These are phyloP conservation scores for Peronospora belbahrii DNA, from an alignment of 352 stramenopile genomes.

Conservation along the genomic window DNA sequence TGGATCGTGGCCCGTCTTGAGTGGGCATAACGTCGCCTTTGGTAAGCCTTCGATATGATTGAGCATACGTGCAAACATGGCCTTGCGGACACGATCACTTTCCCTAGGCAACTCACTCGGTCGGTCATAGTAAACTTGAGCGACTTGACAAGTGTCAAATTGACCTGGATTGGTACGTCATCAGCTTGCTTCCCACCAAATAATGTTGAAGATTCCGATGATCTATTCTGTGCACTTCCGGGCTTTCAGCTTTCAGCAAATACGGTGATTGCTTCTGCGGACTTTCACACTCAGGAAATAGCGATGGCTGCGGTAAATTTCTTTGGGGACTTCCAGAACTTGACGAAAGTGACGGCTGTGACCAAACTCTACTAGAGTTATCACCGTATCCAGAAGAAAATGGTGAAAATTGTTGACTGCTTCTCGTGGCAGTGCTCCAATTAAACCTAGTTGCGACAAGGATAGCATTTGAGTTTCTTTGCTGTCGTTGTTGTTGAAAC, in stretches of 20 bases:
- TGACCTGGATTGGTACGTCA: constrained; percentile 19
- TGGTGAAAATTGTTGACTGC: constrained; percentile 17
- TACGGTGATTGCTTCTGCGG: constrained; percentile 6
- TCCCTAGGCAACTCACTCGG: constrained; percentile 25
- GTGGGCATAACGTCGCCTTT: constrained; percentile 38
- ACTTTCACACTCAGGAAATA: constrained; percentile 13
- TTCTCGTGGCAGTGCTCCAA: constrained; percentile 23
- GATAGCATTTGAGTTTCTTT: constrained; percentile 10
- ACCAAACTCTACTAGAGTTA: constrained; percentile 17
- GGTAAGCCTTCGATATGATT: constrained; percentile 40
- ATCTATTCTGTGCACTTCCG: constrained; percentile 16
- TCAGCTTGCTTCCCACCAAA: constrained; percentile 16
- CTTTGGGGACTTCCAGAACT: constrained; percentile 11
- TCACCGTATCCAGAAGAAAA: constrained; percentile 23
- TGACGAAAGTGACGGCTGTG: constrained; percentile 16
- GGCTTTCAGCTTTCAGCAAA: constrained; percentile 11
- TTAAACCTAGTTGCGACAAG: constrained; percentile 25
- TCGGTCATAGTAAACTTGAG: constrained; percentile 30
- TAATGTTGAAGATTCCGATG: constrained; percentile 1
- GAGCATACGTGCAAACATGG: constrained; percentile 43
- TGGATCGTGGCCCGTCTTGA: constrained; percentile 17
- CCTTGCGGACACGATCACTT: constrained; percentile 22
- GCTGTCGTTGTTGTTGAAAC: constrained; percentile 8
- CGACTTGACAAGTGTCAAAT: constrained; percentile 13
- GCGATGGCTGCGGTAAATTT: constrained; percentile 9